A percentile compares a stretch with the other conserved stretches of the same genome.
phyloP scores from a whole-genome alignment of 345 rosid species.

The Salix koriyanagi region DNA sequence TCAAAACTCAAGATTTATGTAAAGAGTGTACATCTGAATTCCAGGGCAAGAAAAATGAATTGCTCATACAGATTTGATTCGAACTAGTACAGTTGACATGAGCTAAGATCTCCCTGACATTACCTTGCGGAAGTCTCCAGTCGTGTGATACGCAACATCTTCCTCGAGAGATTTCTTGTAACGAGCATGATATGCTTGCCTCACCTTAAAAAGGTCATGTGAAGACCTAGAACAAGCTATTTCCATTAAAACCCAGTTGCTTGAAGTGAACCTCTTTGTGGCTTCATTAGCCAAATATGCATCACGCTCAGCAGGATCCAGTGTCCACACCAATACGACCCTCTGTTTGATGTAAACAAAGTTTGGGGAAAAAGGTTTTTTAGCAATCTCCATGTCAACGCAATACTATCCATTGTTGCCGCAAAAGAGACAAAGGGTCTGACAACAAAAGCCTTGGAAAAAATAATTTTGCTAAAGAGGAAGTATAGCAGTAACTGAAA shows the following conservation, averaged over 20 bases:
- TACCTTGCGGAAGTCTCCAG: constrained; percentile 81
- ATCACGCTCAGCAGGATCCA: constrained; percentile 75
- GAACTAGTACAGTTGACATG: too few species aligned
- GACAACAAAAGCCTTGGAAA: background rate
- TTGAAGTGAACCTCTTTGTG: constrained; percentile 60
- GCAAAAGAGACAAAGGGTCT: too few species aligned
- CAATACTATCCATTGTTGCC: background rate
- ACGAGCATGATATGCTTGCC: constrained; percentile 75
- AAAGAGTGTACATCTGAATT: background rate
- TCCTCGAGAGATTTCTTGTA: constrained; percentile 81
- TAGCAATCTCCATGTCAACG: background rate
- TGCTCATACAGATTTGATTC: background rate
- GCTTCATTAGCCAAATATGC: constrained; percentile 75
- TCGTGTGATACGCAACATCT: constrained; percentile 78
- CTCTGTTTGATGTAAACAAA: constrained; percentile 38
- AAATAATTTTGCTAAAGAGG: background rate
- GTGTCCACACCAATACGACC: constrained; percentile 59
- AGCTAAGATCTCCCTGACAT: background rate
- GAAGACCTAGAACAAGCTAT: constrained; percentile 78
- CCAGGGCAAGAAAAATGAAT: background rate
- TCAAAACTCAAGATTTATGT: background rate
- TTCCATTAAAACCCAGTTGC: constrained; percentile 73
- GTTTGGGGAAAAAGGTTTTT: background rate
- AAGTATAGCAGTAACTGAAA: background rate
- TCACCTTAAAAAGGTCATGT: constrained; percentile 47